phyloP scores from a whole-genome alignment of 2,329 filamentous ascomycete genomes.

The Claviceps purpurea region DNA sequence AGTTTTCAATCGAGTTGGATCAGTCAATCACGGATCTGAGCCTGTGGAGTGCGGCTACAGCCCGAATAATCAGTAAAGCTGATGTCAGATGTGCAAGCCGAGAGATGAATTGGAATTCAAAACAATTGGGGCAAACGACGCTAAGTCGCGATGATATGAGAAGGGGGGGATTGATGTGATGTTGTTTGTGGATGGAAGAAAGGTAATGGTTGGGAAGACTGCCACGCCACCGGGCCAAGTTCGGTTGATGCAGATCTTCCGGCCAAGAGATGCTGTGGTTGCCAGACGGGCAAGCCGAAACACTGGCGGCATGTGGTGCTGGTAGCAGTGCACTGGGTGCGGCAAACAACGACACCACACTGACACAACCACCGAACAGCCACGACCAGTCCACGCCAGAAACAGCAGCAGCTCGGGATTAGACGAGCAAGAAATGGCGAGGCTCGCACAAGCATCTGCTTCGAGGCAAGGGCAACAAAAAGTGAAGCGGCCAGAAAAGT shows the following conservation, averaged over 20 bases:
- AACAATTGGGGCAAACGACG: background rate
- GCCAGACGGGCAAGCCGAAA: conserved; percentile 1
- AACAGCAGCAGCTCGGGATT: background rate
- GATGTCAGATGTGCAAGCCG: background rate
- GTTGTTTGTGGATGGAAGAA: background rate
- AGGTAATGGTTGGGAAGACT: conserved; percentile 4
- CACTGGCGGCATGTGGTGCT: background rate
- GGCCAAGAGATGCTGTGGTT: background rate
- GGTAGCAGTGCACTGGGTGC: background rate
- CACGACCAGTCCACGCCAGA: background rate
- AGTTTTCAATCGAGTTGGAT: background rate
- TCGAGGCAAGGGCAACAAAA: too few relatives aligned
- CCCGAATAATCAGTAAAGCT: background rate
- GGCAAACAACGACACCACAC: background rate
- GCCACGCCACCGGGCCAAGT: conserved; percentile 8
- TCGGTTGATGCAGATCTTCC: conserved; percentile 5
- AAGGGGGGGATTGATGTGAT: background rate
- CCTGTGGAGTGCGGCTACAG: background rate
- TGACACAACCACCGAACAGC: background rate
- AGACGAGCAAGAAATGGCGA: background rate
- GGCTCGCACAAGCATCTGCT: background rate
- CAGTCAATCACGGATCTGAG: background rate
- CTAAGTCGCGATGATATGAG: background rate
- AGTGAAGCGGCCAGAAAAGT: background rate
- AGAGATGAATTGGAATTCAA: background rate